Evolutionary conservation across 306 rosid genomes (phyloP), one percentile per base, ranked within the genome.

Genomic region (Urtica urens): DNA sequence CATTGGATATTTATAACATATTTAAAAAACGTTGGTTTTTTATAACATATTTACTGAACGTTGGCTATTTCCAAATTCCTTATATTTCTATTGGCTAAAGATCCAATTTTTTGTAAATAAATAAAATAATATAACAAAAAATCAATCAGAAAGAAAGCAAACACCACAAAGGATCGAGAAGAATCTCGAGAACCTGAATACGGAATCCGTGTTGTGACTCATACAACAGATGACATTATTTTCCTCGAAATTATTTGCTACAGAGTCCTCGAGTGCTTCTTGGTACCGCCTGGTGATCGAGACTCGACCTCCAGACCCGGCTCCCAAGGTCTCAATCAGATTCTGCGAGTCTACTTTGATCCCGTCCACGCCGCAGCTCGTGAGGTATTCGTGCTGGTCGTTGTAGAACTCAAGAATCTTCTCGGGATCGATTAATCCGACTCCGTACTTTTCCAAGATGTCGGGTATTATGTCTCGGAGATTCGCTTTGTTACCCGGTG

Each of bases 261-360:
- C 49, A 34, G 93, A 86, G 52, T 66, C 43, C 51, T 86, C 83
- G 0, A 82, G 54, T 23, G 93, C 90, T 63, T 81, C 78, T 42
- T 79, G 81, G 63, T 76, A 72, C 56, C 10, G 64, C 55, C 58
- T 45, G 7, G 75, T 74, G 47, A 79, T 55, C 4, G 70, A 55
- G 28, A 77, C 88, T 0, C 81, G 82, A 33, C 86, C 96, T 14
- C 93, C 90, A 3, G 55, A 63, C 1, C 86, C 78, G 26, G 83
- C 62, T 16, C 83, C 86, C 19, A 86, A 57, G 17, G 85, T 80
- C 63, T 79, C 96, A 40, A 77, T 54, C 59, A 74, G 17, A 68
- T 65, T 79, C 63, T 86, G 93, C 33, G 55, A 78, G 58, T 86
- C 93, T 39, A 81, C 88, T 53, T 79, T 86, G 51, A 86, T 81